Percentiles rank a stretch among this genome's conserved stretches.
These are phyloP conservation scores for Candida michaelii DNA, from an alignment of 805 yeast species.

Conservation along the genomic window DNA sequence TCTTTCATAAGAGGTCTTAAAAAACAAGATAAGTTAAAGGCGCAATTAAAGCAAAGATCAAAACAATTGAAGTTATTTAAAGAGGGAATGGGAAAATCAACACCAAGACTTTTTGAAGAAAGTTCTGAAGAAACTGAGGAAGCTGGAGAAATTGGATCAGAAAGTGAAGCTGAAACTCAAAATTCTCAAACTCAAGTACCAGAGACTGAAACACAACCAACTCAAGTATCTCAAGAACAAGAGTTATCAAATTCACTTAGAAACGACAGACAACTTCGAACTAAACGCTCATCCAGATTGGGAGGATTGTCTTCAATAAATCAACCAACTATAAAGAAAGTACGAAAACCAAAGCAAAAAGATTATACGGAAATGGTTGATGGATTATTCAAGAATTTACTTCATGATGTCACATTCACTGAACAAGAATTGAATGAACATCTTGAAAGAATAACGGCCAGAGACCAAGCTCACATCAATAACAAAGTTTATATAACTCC, in stretches of 20 bases:
- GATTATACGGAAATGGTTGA: neutral
- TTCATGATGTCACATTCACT: constrained; percentile 23
- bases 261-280: neutral
- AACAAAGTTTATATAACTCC: constrained; percentile 9
- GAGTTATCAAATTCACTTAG: neutral
- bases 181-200: constrained; percentile 11
- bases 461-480: constrained; percentile 15
- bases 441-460: constrained; percentile 12
- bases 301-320: constrained; percentile 3
- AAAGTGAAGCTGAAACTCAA: too few species aligned
- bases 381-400: constrained; percentile 14
- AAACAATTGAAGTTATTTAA: constrained; percentile 1
- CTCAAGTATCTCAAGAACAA: neutral
- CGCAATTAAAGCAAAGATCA: constrained; percentile 2
- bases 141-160: too few species aligned
- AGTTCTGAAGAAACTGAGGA: too few species aligned
- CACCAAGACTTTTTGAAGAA: too few species aligned
- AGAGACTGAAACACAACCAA: neutral
- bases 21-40: constrained; percentile 1
- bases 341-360: neutral
- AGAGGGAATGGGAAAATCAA: constrained; percentile 3
- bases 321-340: neutral
- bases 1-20: constrained; percentile 59
- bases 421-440: constrained; percentile 21
- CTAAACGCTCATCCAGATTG: constrained; percentile 10